Base-by-base conservation (phyloP, 192 early-diverging fungal genomes). In the Entomortierella parvispora region DNA sequence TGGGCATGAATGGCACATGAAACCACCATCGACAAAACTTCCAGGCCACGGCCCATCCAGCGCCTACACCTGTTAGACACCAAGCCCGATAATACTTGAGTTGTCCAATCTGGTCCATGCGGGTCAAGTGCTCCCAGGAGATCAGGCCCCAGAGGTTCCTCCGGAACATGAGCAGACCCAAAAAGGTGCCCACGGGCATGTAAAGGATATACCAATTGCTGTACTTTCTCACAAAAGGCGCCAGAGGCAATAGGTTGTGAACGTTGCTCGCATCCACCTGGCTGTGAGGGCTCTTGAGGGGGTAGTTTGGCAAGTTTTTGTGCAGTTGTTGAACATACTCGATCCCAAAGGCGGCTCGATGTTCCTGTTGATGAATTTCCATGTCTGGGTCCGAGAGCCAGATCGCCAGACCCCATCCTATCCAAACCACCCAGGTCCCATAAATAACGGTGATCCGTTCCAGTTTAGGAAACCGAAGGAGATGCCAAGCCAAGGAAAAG, bases 391-490 rank as follows among this genome's bases (percentile, higher is more conserved):
- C 68, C 5, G 75, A 71, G 10, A 84, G 46, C 62, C 82, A 76
- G 28, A 78, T 62, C 10, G 83, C 80, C 2, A 88, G 63, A 0
- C 82, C 71, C 85, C 86, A 85, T 3, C 86, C 86, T 23, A 82
- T 80, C 78, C 85, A 88, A 23, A 86, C 80, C 3, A 86, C 70
- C 84, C 84, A 88, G 0, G 86, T 86, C 7, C 86, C 86, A 58
- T 86, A 88, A n/a, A 86, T 78, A 2, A 88, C 85, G 26, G 77
- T 81, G 22, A 75, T 79, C 23, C 83, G 80, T 46, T 88, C 86
- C 0, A 88, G 31, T 14, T 65, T 63, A 12, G 75, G 67, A 22
- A 69, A 80, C 0, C 81, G 74, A 12, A 86, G 67, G 18, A 74
- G 51, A 62, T 83, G 85, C 45, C 80, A 80, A 2, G 80, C 56